phyloP scores from a whole-genome alignment of 139 green algal genomes.

The Tetradesmus lagerheimii region DNA sequence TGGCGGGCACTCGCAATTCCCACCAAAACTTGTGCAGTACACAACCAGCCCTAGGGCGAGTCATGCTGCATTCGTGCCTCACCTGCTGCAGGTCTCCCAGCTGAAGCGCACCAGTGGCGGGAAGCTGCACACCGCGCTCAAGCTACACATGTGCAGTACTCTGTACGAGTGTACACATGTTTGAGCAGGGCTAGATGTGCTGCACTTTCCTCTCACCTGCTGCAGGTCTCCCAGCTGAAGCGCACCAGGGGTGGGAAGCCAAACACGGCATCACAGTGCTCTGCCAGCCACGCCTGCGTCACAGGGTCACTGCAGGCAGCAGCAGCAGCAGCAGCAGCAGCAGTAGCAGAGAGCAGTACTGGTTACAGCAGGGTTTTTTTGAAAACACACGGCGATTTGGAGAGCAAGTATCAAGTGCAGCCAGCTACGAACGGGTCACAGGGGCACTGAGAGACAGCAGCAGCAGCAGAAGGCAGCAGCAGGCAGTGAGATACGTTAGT shows the following conservation, averaged over 20 bases:
- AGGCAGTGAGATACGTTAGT: too few relatives aligned
- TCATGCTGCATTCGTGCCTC: neutral
- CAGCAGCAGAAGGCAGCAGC: neutral
- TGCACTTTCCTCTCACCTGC: constrained; percentile 35
- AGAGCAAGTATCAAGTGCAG: too few relatives aligned
- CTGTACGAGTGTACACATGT: neutral
- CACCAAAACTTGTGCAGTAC: too few relatives aligned
- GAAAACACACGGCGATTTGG: too few relatives aligned
- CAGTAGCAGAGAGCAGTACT: neutral
- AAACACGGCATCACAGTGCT: constrained; percentile 82
- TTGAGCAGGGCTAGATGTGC: neutral
- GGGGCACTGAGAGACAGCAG: too few relatives aligned
- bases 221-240: constrained; percentile 75
- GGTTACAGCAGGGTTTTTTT: too few relatives aligned
- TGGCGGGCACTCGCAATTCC: too few relatives aligned
- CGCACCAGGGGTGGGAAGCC: constrained; percentile 84
- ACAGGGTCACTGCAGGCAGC: constrained; percentile 75
- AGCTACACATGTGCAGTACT: neutral
- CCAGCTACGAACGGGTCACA: too few relatives aligned
- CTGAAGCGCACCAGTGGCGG: constrained; percentile 73
- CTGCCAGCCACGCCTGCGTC: constrained; percentile 87
- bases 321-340: constrained; percentile 60
- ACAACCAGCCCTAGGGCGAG: too few relatives aligned
- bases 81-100: constrained; percentile 65
- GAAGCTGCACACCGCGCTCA: constrained; percentile 77